A percentile compares a stretch with the other conserved stretches of the same genome.
Conservation (phyloP, 495 filamentous ascomycete genomes). For the Sporormia fimetaria region DNA sequence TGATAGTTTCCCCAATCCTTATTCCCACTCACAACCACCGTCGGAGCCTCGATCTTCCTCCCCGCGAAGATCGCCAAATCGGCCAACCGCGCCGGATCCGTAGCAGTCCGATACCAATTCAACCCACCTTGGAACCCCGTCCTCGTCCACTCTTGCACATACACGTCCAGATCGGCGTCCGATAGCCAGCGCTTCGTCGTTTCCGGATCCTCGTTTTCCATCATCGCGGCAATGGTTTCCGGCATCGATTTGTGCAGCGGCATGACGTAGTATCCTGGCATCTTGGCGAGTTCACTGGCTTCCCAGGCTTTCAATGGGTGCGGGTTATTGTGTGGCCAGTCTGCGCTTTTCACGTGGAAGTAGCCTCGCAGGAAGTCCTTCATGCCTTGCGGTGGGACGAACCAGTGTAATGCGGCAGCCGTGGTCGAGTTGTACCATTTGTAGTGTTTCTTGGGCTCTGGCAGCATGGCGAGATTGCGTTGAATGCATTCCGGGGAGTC, state of each 20-base stretch:
- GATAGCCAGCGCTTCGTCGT: constrained; percentile 41
- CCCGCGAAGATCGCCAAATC: constrained; percentile 52
- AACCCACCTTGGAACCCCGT: constrained; percentile 60
- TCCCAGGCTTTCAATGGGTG: constrained; percentile 43
- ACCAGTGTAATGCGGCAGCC: constrained; percentile 48
- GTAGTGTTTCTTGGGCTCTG: constrained; percentile 52
- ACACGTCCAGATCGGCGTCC: constrained; percentile 46
- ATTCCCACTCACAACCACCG: constrained; percentile 47
- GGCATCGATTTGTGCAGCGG: constrained; percentile 46
- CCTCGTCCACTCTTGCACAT: constrained; percentile 48
- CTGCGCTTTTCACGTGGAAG: constrained; percentile 55
- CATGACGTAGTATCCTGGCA: constrained; percentile 65
- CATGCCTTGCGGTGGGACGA: constrained; percentile 41
- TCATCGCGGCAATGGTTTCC: constrained; percentile 40
- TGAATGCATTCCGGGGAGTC: constrained; percentile 37
- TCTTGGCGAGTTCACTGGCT: constrained; percentile 42
- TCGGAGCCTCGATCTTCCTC: constrained; percentile 51
- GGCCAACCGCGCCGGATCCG: constrained; percentile 36
- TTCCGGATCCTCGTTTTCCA: constrained; percentile 39
- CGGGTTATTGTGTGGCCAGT: constrained; percentile 46
- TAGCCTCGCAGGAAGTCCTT: constrained; percentile 52
- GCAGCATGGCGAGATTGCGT: constrained; percentile 41
- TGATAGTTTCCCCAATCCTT: constrained; percentile 60
- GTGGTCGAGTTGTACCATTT: constrained; percentile 57
- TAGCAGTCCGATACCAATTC: constrained; percentile 58